Evolutionary conservation across 1,284 basidiomycete species (phyloP).

Genomic region (Ceratorhiza oryzae-sativae): DNA sequence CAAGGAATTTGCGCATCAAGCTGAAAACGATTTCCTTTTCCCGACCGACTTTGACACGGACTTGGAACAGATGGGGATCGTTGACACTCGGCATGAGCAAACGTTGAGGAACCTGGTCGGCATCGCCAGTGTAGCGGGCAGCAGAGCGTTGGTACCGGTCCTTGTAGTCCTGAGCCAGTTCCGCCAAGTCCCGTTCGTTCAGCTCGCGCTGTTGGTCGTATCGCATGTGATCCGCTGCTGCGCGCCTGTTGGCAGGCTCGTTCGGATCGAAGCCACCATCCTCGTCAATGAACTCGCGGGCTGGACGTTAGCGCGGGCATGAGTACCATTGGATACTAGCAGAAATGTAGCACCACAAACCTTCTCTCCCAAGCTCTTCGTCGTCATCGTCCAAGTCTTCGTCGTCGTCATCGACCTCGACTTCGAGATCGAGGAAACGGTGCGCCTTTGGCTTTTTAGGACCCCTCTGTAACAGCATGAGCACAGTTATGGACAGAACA

Average conservation of each 20-base stretch:
- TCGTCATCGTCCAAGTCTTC: constrained; percentile 87
- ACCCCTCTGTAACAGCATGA: constrained; percentile 57
- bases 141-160: constrained; percentile 78
- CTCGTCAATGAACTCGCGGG: constrained; percentile 80
- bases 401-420: constrained; percentile 92
- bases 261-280: constrained; percentile 68
- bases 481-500: constrained; percentile 41
- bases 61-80: constrained; percentile 95
- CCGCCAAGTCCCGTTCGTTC: constrained; percentile 84
- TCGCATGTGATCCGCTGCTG: constrained; percentile 72
- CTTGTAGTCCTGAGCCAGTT: constrained; percentile 85
- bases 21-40: constrained; percentile 94
- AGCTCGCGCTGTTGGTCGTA: constrained; percentile 80
- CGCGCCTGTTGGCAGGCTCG: constrained; percentile 65
- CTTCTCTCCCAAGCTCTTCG: constrained; percentile 74
- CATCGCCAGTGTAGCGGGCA: constrained; percentile 83
- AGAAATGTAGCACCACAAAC: constrained; percentile 54
- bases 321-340: constrained; percentile 15
- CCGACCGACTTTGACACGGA: constrained; percentile 92
- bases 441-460: constrained; percentile 67
- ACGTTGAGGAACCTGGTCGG: constrained; percentile 95
- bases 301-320: constrained; percentile 30
- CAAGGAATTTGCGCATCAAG: constrained; percentile 90
- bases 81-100: constrained; percentile 96
- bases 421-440: constrained; percentile 94